Percentiles rank a stretch among this genome's conserved stretches.
phyloP scores from a whole-genome alignment of 1,139 yeast genomes.

The Kodamaea alishanica region DNA sequence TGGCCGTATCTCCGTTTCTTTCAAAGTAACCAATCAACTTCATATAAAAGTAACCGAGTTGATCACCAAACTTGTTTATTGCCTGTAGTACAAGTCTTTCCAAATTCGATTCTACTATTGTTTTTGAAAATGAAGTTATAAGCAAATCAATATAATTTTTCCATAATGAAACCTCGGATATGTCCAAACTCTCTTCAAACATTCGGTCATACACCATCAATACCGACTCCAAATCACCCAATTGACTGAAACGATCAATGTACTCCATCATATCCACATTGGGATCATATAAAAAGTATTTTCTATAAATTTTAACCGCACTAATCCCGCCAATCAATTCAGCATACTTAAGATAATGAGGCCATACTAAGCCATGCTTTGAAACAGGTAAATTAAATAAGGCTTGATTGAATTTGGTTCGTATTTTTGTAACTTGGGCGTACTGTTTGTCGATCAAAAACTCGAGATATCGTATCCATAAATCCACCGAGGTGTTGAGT shows the following conservation, averaged over 20 bases:
- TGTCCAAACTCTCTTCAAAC: not conserved
- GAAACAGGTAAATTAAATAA: conserved; percentile 47
- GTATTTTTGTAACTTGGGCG: conserved; percentile 39
- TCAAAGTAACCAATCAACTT: conserved; percentile 49
- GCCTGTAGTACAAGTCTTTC: conserved; percentile 37
- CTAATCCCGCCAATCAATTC: conserved; percentile 41
- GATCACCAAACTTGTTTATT: conserved; percentile 56
- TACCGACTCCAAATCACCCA: conserved; percentile 20
- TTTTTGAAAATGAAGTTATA: too few species aligned
- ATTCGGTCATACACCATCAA: conserved; percentile 13
- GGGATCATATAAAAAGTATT: conserved; percentile 37
- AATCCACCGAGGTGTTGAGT: conserved; percentile 41
- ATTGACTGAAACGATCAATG: conserved; percentile 23
- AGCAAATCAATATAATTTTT: conserved; percentile 29
- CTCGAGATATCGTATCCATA: conserved; percentile 57
- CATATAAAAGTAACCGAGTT: conserved; percentile 48
- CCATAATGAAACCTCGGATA: conserved; percentile 27
- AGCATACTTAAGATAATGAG: conserved; percentile 51
- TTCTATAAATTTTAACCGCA: conserved; percentile 38
- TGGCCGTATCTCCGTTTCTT: conserved; percentile 27
- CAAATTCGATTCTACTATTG: conserved; percentile 17
- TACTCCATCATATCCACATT: conserved; percentile 14
- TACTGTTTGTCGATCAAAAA: conserved; percentile 36
- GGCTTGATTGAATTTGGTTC: conserved; percentile 52
- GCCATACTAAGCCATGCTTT: conserved; percentile 64